Conservation (phyloP, 169 alveolate genomes). For the Eimeria acervulina region DNA sequence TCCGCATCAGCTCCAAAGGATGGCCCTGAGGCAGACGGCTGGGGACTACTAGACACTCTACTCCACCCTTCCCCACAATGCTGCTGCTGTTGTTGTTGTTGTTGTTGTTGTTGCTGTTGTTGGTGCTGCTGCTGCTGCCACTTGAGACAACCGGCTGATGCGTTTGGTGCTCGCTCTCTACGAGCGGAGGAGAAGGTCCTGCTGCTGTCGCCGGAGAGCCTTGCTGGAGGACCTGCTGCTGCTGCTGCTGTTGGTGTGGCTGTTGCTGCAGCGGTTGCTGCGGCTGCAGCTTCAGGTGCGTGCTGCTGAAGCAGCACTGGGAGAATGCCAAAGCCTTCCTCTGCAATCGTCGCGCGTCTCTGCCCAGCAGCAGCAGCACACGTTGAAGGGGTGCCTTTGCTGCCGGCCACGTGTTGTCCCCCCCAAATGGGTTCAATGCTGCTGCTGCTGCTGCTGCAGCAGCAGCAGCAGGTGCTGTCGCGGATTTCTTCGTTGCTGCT, state of each 20-base stretch:
- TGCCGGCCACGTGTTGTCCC: background rate
- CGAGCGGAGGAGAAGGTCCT: background rate
- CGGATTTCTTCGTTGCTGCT: background rate
- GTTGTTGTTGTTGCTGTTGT: background rate
- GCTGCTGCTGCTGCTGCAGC: background rate
- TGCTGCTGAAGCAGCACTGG: slow-evolving; percentile 23
- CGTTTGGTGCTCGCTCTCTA: background rate
- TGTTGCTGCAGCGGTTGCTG: too few relatives aligned
- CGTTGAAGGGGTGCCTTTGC: slow-evolving; percentile 10
- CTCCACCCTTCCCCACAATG: background rate
- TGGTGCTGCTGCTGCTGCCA: background rate
- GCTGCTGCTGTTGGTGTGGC: too few relatives aligned
- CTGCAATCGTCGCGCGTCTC: slow-evolving; percentile 7
- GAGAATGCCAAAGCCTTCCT: slow-evolving; percentile 45
- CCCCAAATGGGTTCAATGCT: background rate
- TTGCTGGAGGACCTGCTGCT: background rate
- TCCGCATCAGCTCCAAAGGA: slow-evolving; percentile 35
- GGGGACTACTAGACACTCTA: slow-evolving; percentile 3
- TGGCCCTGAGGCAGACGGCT: slow-evolving; percentile 52
- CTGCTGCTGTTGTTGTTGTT: background rate
- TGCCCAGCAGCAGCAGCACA: slow-evolving; percentile 46
- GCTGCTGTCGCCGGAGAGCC: background rate
- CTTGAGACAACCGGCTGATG: background rate
- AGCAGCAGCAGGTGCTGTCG: background rate
- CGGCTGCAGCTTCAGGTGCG: too few relatives aligned